A percentile compares a stretch with the other conserved stretches of the same genome.
Conservation (phyloP, 2,329 filamentous ascomycete genomes). For the Aspergillus fumigatiaffinis region DNA sequence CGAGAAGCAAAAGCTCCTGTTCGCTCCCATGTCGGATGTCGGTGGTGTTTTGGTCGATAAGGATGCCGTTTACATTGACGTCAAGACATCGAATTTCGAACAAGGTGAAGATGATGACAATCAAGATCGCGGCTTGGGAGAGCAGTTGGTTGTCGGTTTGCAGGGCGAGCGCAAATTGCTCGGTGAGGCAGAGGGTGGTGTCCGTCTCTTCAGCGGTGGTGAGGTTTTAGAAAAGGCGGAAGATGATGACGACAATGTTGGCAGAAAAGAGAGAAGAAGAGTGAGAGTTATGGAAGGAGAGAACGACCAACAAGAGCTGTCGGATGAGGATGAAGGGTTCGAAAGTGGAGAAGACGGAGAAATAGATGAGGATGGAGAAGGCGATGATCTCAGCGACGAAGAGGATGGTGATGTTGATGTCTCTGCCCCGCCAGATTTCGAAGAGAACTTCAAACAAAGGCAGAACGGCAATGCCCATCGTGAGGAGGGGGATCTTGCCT, state of each 20-base stretch:
- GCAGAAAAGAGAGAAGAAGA: constrained; percentile 52
- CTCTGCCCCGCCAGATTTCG: constrained; percentile 42
- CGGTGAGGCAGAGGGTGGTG: constrained; percentile 74
- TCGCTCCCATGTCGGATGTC: constrained; percentile 97
- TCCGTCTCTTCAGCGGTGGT: constrained; percentile 81
- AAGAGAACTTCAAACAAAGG: constrained; percentile 38
- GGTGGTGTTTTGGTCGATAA: constrained; percentile 95
- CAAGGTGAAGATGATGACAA: constrained; percentile 56
- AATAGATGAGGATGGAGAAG: constrained; percentile 46
- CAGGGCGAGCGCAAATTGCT: constrained; percentile 79
- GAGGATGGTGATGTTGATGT: constrained; percentile 33
- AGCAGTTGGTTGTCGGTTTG: constrained; percentile 87
- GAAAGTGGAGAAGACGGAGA: constrained; percentile 51
- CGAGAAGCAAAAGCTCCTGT: constrained; percentile 94
- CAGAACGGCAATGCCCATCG: constrained; percentile 54
- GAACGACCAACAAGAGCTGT: constrained; percentile 51
- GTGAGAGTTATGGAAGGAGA: constrained; percentile 50
- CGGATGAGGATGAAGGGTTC: constrained; percentile 52
- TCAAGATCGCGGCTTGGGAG: constrained; percentile 81
- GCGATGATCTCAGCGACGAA: constrained; percentile 33
- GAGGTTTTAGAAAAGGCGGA: constrained; percentile 56
- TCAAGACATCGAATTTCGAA: constrained; percentile 69
- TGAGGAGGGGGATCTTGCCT: constrained; percentile 70
- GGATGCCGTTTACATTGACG: constrained; percentile 86
- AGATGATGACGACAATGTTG: constrained; percentile 54